Conservation (phyloP, 352 stramenopile species). For the Blastocystis sp. region DNA sequence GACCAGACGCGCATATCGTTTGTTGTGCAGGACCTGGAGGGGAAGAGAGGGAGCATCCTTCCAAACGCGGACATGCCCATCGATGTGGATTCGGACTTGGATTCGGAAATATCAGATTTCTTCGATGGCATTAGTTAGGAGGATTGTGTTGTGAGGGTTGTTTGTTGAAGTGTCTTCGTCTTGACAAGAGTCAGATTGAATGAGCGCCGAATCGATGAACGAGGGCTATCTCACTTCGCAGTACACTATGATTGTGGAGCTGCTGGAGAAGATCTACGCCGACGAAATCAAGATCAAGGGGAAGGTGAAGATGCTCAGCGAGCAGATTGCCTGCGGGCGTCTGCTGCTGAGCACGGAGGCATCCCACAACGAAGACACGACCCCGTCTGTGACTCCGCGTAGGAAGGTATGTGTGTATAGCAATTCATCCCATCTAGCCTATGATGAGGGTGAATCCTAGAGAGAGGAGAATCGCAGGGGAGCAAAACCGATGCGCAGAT, state of each 20-base stretch:
- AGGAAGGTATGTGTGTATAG: not conserved
- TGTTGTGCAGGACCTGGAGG: not conserved
- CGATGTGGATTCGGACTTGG: not conserved
- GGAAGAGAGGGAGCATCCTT: not conserved
- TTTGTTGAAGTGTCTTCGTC: not conserved
- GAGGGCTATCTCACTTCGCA: not conserved
- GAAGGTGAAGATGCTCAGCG: conserved; percentile 4
- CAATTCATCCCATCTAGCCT: not conserved
- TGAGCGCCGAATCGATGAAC: not conserved
- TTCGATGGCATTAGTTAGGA: not conserved
- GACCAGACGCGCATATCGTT: not conserved
- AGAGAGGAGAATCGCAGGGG: not conserved
- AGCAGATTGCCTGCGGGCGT: not conserved
- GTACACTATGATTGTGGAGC: not conserved
- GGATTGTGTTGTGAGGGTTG: not conserved
- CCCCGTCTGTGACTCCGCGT: not conserved
- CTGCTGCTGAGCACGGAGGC: not conserved
- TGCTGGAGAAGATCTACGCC: conserved; percentile 50
- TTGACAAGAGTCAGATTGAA: not conserved
- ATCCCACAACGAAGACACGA: not conserved
- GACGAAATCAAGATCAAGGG: conserved; percentile 48
- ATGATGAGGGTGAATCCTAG: not conserved
- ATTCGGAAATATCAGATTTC: not conserved
- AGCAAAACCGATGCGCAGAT: not conserved
- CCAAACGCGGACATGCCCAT: too few relatives aligned